Evolutionary conservation across 2,329 filamentous ascomycete species (phyloP), one percentile per base, ranked within the genome.

Genomic region (Xylaria sp.): DNA sequence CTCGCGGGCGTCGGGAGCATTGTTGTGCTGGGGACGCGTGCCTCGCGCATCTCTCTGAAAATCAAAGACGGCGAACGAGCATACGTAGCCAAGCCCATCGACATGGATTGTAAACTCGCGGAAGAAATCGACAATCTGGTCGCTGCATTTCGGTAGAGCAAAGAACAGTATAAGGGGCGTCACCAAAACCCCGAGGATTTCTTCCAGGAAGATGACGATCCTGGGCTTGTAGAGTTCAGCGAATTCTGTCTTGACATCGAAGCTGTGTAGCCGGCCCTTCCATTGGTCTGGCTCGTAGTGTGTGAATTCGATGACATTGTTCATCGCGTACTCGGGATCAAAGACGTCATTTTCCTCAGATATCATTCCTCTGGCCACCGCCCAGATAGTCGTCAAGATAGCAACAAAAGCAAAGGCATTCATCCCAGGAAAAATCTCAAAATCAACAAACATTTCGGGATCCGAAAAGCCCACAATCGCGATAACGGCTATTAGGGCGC

Each of bases 21-120:
- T 74, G 62, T 61, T 77, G 10, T 76, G 77, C 37, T 74, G 73
- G 15, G 76, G 76, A 53, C 75, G 78, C 3, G 74, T 74, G 25
- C 79, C 78, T 13, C 78, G 79, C 21, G 89, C 82, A 23, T 89
- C 90, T 74, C 93, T 94, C 76, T 96, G 93, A 79, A 98, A 98
- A 66, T 97, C 92, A 71, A 99, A 99, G 35, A 97, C 92, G 3
- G 95, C 95, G 78, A 97, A 98, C 1, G 94, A 97, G 76, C 95
- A 99, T 10, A 98, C 92, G 67, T 97, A 94, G 21, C 95, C 95
- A 35, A 99, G 84, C 0, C 95, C 95, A 72, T 99, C 95, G 15
- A 99, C 94, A 69, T 99, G 93, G 21, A 99, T 88, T 0, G 95
- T 98, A 69, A 98, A 97, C 74, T 99, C 95, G 38, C 95, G 89